Evolutionary conservation across 1,284 basidiomycete species (phyloP), one percentile per base, ranked within the genome.

Genomic region (Leccinum subrobustum): DNA sequence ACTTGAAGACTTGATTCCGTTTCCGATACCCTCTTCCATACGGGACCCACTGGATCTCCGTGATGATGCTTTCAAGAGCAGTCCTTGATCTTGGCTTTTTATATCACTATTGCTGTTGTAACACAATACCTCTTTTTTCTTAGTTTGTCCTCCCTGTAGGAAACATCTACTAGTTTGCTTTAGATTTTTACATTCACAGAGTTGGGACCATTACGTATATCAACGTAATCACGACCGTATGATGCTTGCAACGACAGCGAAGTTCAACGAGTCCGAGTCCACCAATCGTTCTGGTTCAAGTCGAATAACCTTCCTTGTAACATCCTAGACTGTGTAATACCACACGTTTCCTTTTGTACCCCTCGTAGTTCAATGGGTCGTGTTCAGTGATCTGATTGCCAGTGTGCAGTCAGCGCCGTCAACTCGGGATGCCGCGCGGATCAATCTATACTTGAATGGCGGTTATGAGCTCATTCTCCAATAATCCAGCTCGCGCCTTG

Each of bases 31-130:
- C 29, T 58, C 53, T 47, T 64, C 66, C 48, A 66, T 68, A 59
- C 71, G 64, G 54, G 67, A 61, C 12, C 62, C 65, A 6, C 25
- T 27, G 9, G 66, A 67, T 20, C 73, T 78, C 4, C 84, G 90
- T 60, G 78, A 78, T 42, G 84, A 79, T 56, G 85, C 88, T 52
- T 81, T 80, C 68, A 80, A 87, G 70, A 75, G 79, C 64, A 87
- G 54, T 65, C 44, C 27, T 47, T 51, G 16, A 53, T 11, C 44
- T 18, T 20, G 54, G 54, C 35, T 20, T 62, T 48, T 12, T 4
- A 48, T 59, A 60, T 20, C 23, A 62, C 56, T 31, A 44, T 47
- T n/a, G 37, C 60, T 55, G 20, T 53, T n/a, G 53, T 20, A 20
- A 12, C 18, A 11, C 23, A 23, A 23, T 23, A 23, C 23, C 51